Evolutionary conservation across 2,329 filamentous ascomycete genomes (phyloP).

Genomic region (Mycogone perniciosa): DNA sequence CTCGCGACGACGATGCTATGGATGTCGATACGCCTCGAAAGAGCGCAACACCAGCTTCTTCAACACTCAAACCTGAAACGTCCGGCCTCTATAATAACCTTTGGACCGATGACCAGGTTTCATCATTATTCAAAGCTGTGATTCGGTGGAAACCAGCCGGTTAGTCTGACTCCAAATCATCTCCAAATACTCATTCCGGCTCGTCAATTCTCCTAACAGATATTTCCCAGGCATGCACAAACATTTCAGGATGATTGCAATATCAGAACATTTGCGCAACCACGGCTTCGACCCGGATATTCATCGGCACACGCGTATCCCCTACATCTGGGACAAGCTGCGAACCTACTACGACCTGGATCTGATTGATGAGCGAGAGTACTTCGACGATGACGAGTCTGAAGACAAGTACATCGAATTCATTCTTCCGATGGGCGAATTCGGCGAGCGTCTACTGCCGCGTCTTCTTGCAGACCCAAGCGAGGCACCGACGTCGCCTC

Average conservation of each 20-base stretch:
- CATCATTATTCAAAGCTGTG: slow-evolving; percentile 85
- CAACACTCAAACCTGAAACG: slow-evolving; percentile 17
- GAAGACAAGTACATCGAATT: slow-evolving; percentile 61
- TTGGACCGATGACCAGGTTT: slow-evolving; percentile 95
- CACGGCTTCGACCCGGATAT: slow-evolving; percentile 69
- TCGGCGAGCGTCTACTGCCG: slow-evolving; percentile 41
- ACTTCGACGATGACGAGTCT: slow-evolving; percentile 54
- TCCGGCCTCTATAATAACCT: slow-evolving; percentile 48
- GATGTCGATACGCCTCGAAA: slow-evolving; percentile 50
- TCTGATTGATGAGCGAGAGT: slow-evolving; percentile 77
- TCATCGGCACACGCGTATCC: slow-evolving; percentile 75
- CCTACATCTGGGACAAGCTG: slow-evolving; percentile 88
- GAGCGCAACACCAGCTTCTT: slow-evolving; percentile 40
- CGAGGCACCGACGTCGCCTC: slow-evolving; percentile 43
- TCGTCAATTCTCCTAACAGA: neutral
- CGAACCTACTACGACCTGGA: slow-evolving; percentile 77
- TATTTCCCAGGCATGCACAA: slow-evolving; percentile 66
- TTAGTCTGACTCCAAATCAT: slow-evolving; percentile 27
- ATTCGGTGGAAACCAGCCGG: slow-evolving; percentile 96
- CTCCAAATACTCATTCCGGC: neutral
- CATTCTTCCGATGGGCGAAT: slow-evolving; percentile 46
- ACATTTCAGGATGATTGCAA: slow-evolving; percentile 85
- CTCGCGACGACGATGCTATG: slow-evolving; percentile 54
- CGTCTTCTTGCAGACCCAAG: slow-evolving; percentile 39
- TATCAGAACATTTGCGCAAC: slow-evolving; percentile 71